Base-by-base conservation (phyloP, 495 filamentous ascomycete species). In the Penicillium parvum region DNA sequence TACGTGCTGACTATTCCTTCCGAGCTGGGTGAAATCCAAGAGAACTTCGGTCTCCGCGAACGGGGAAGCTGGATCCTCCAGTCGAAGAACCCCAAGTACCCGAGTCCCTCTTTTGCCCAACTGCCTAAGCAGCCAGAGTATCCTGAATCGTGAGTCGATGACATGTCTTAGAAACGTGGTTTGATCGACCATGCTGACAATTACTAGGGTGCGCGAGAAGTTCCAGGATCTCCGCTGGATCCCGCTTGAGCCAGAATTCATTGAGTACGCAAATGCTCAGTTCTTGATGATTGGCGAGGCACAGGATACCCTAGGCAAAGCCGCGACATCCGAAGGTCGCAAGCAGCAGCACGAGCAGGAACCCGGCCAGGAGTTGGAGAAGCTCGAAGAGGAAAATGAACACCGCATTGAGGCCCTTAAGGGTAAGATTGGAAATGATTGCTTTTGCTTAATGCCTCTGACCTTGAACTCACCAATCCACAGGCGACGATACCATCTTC, bases 1-100 rank as follows among this genome's bases (percentile, higher is more conserved):
- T 96, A 97, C 50, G 72, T 90, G 23, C 54, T 95, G 44, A 96
- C 88, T 0, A 73, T 90, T n/a, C 91, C 90, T 0, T 59, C 69
- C 4, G 63, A 86, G 37, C 45, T 86, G 4, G 83, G 82, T 9
- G 77, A 88, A 43, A 69, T 95, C 1, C 89, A 95, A 58, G 72
- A 79, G 21, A 82, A 85, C 30, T 76, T 96, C 35, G 91, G 90
- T 2, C 52, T 96, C 5, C 68, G 70, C 22, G 61, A 76, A 22
- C 82, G 79, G 34, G 91, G 88, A 0, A 86, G 83, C 57, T 96
- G 86, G 68, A 70, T 92, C 28, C 63, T 90, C 28, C 85, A 82
- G 42, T 79, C 85, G 7, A 89, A 86, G 66, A 97, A 95, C 47
- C 90, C 91, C 1, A 67, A 84, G 45, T 76, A 71, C 32, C 70